Conservation (phyloP, 164 flowering plant species). For the Macadamia integrifolia region DNA sequence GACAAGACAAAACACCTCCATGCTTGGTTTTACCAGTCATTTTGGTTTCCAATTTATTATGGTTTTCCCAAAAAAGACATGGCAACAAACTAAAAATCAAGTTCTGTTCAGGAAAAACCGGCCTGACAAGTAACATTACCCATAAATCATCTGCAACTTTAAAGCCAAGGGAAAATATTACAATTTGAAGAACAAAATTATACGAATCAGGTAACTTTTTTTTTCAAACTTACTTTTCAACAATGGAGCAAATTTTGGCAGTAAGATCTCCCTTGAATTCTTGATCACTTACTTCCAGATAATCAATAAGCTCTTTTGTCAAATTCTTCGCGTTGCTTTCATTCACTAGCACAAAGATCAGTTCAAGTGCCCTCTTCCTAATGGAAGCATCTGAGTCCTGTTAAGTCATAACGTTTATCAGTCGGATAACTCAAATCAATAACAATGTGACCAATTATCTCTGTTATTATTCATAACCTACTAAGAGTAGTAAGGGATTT, state of each 20-base stretch:
- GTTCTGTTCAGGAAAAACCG: background rate
- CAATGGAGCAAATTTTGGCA: constrained; percentile 92
- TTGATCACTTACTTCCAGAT: constrained; percentile 88
- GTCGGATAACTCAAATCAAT: background rate
- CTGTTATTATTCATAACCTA: too few relatives aligned
- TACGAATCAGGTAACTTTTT: background rate
- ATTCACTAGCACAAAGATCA: constrained; percentile 83
- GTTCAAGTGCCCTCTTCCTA: constrained; percentile 95
- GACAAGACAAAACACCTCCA: too few relatives aligned
- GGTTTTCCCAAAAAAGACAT: too few relatives aligned
- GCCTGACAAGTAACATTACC: background rate
- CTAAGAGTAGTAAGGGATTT: too few relatives aligned
- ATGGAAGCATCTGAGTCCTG: constrained; percentile 99
- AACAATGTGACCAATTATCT: background rate
- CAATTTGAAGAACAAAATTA: background rate
- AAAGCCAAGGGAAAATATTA: background rate
- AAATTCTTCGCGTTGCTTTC: constrained; percentile 81
- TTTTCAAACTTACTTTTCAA: constrained; percentile 72
- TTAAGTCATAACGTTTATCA: constrained; percentile 14
- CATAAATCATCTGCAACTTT: background rate
- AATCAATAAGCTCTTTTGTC: constrained; percentile 89
- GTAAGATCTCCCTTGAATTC: constrained; percentile 96
- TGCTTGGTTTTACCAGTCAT: background rate
- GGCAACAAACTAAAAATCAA: too few relatives aligned
- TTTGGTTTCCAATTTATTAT: background rate